Evolutionary conservation across 108 stramenopile species (phyloP).

Genomic region (Nannochloropsis salina): DNA sequence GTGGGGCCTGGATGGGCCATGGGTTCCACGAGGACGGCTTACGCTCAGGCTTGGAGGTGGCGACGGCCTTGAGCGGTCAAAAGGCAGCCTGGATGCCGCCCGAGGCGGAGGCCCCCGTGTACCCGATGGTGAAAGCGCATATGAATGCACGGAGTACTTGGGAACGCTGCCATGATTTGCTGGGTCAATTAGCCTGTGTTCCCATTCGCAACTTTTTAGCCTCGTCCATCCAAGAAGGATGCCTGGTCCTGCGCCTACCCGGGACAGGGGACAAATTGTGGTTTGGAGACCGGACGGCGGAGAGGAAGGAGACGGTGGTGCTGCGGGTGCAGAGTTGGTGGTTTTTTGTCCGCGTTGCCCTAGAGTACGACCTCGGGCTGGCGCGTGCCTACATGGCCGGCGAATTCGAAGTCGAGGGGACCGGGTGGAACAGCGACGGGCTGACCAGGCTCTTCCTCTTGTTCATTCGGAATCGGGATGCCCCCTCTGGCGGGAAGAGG

Average conservation of each 20-base stretch:
- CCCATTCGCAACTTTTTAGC: not conserved
- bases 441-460: conserved; percentile 47
- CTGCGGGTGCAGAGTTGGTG: conserved; percentile 71
- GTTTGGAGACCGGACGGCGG: conserved; percentile 26
- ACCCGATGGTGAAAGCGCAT: not conserved
- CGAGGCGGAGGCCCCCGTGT: not conserved
- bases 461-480: conserved; percentile 78
- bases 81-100: conserved; percentile 31
- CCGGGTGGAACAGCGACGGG: conserved; percentile 53
- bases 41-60: conserved; percentile 39
- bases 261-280: conserved; percentile 5
- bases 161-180: not conserved
- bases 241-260: conserved; percentile 30
- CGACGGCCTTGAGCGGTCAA: conserved; percentile 36
- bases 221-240: conserved; percentile 24
- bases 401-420: conserved; percentile 68
- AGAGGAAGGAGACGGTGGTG: not conserved
- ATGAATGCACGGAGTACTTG: conserved; percentile 15
- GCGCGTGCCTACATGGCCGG: conserved; percentile 83
- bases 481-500: conserved; percentile 57
- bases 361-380: conserved; percentile 82
- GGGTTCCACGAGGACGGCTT: conserved; percentile 97
- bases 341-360: conserved; percentile 84
- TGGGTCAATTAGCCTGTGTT: not conserved
- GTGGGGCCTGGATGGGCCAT: conserved; percentile 85